phyloP scores from a whole-genome alignment of 164 flowering plant genomes.

The Pachysandra terminalis region DNA sequence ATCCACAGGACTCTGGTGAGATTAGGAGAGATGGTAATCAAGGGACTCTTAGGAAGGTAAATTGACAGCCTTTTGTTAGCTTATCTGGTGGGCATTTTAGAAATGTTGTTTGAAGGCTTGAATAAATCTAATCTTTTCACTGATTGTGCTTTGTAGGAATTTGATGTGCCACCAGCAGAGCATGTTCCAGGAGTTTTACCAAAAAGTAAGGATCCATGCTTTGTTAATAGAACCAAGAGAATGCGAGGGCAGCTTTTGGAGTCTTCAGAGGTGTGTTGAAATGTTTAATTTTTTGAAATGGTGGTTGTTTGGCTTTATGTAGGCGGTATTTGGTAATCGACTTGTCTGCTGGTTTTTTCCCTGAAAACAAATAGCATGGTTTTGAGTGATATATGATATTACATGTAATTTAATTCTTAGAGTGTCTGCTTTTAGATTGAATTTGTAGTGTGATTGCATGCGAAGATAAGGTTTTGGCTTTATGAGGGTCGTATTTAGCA shows the following conservation, averaged over 20 bases:
- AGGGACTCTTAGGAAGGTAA: constrained; percentile 36
- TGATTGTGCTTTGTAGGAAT: constrained; percentile 43
- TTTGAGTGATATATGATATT: too few species aligned
- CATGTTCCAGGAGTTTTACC: constrained; percentile 86
- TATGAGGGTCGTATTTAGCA: too few species aligned
- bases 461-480: too few species aligned
- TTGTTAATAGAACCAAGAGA: constrained; percentile 87
- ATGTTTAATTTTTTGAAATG: not conserved
- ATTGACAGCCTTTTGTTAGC: not conserved
- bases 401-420: too few species aligned
- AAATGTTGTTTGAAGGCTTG: not conserved
- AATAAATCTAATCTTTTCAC: not conserved
- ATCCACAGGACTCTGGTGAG: constrained; percentile 34
- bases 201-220: constrained; percentile 73
- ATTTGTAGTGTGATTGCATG: too few species aligned
- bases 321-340: too few species aligned
- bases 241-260: constrained; percentile 90
- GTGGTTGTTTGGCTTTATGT: too few species aligned
- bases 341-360: too few species aligned
- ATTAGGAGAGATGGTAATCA: constrained; percentile 44
- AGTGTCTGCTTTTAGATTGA: too few species aligned
- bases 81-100: too few species aligned
- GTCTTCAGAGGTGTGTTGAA: constrained; percentile 71
- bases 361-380: too few species aligned
- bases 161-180: constrained; percentile 42